Conservation (phyloP, 2,329 filamentous ascomycete species). For the Neopestalotiopsis sp. region DNA sequence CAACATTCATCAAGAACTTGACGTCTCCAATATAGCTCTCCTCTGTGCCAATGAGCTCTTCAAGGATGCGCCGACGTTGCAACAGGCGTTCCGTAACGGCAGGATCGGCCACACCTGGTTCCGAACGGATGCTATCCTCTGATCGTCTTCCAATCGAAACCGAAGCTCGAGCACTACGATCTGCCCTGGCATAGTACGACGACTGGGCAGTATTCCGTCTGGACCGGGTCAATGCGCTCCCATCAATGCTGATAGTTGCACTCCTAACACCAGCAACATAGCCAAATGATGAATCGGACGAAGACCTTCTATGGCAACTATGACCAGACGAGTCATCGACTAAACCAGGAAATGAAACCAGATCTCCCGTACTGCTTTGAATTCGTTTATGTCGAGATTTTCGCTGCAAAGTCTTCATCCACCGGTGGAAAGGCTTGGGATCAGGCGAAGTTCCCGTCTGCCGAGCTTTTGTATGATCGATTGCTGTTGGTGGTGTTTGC, state of each 20-base stretch:
- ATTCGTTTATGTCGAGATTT: constrained; percentile 49
- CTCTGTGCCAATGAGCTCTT: constrained; percentile 86
- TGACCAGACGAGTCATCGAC: constrained; percentile 29
- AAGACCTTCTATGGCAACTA: constrained; percentile 59
- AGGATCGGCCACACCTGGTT: constrained; percentile 64
- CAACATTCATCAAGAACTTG: constrained; percentile 83
- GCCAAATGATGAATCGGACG: constrained; percentile 76
- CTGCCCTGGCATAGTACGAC: constrained; percentile 60
- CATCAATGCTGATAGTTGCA: constrained; percentile 77
- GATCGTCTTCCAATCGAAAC: constrained; percentile 64
- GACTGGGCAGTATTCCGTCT: constrained; percentile 57
- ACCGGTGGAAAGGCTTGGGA: constrained; percentile 66
- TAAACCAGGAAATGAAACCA: constrained; percentile 38
- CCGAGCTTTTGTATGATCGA: constrained; percentile 22
- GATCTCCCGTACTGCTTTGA: constrained; percentile 24
- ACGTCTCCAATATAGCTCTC: constrained; percentile 88
- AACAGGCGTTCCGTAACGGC: constrained; percentile 73
- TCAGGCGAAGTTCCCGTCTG: constrained; percentile 19
- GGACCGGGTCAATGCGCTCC: constrained; percentile 70
- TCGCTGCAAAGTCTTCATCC: constrained; percentile 73
- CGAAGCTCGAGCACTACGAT: constrained; percentile 67
- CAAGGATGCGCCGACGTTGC: constrained; percentile 78
- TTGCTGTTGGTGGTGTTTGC: constrained; percentile 34
- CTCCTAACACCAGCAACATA: constrained; percentile 84
- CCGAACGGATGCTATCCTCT: constrained; percentile 67